phyloP scores from a whole-genome alignment of 2,329 filamentous ascomycete species.

The Paecilomyces formosus region DNA sequence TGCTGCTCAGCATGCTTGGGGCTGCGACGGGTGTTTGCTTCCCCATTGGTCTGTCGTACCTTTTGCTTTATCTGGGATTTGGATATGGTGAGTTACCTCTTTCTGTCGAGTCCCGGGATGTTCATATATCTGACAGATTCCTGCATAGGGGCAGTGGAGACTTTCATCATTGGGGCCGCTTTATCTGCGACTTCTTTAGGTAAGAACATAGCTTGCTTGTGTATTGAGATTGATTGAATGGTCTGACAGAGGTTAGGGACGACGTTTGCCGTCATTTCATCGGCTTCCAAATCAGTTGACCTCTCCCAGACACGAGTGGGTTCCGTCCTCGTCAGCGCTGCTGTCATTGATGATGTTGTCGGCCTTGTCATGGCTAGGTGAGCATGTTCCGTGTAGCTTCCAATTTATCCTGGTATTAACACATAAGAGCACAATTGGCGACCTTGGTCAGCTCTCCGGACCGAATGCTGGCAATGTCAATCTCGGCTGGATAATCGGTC shows the following conservation, averaged over 20 bases:
- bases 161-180: background rate
- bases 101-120: background rate
- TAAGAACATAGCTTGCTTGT: background rate
- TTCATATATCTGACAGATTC: background rate
- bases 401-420: background rate
- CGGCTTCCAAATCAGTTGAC: conserved; percentile 26
- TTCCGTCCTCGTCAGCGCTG: conserved; percentile 39
- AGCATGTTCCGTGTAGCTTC: background rate
- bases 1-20: conserved; percentile 33
- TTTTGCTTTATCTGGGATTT: conserved; percentile 37
- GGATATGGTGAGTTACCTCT: conserved; percentile 25
- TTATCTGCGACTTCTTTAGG: background rate
- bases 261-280: conserved; percentile 11
- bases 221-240: too few species aligned
- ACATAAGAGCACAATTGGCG: background rate
- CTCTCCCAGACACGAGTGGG: conserved; percentile 38
- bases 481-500: conserved; percentile 31
- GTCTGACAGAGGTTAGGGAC: background rate
- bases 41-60: conserved; percentile 40
- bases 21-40: conserved; percentile 40
- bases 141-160: background rate
- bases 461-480: conserved; percentile 10
- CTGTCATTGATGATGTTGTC: conserved; percentile 41
- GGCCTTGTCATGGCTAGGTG: conserved; percentile 26
- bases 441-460: conserved; percentile 11